A percentile compares a stretch with the other conserved stretches of the same genome.
Evolutionary conservation across 2,329 filamentous ascomycete genomes (phyloP).

Genomic region (Fusarium sp.): DNA sequence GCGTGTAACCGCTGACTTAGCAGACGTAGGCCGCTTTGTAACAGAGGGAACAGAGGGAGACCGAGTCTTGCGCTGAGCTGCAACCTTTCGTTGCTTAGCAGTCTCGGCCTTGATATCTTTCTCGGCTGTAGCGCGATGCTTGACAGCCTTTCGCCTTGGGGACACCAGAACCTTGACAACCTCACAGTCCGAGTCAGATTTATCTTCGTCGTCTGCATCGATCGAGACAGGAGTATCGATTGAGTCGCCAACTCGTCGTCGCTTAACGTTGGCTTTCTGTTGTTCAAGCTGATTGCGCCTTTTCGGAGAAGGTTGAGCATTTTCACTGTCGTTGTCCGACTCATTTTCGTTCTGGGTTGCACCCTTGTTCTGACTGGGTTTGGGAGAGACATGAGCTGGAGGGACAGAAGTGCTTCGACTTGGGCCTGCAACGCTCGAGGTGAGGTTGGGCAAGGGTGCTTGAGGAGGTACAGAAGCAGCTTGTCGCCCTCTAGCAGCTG

Average conservation of each 20-base stretch:
- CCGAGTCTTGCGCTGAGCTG: background rate
- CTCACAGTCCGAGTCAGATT: slow-evolving; percentile 7
- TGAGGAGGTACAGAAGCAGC: background rate
- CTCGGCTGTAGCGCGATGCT: background rate
- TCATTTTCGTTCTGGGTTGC: background rate
- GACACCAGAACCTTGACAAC: background rate
- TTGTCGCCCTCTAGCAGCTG: background rate
- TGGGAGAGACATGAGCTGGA: background rate
- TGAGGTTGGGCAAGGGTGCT: background rate
- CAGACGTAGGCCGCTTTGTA: background rate
- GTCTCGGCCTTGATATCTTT: slow-evolving; percentile 11
- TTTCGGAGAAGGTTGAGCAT: slow-evolving; percentile 16
- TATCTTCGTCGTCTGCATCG: background rate
- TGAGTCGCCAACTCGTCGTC: slow-evolving; percentile 9
- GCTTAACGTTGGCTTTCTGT: slow-evolving; percentile 16
- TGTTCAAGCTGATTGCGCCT: background rate
- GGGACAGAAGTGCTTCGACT: background rate
- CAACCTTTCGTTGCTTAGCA: background rate
- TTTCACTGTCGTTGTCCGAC: slow-evolving; percentile 34
- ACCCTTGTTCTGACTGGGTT: background rate
- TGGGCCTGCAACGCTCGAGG: background rate
- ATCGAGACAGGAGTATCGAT: background rate
- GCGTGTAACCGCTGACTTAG: background rate
- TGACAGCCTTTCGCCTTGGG: background rate
- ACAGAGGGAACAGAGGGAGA: background rate